Percentiles rank a stretch among this genome's conserved stretches.
Evolutionary conservation across 2,329 filamentous ascomycete genomes (phyloP).

Genomic region (Aureobasidium leucospermi): DNA sequence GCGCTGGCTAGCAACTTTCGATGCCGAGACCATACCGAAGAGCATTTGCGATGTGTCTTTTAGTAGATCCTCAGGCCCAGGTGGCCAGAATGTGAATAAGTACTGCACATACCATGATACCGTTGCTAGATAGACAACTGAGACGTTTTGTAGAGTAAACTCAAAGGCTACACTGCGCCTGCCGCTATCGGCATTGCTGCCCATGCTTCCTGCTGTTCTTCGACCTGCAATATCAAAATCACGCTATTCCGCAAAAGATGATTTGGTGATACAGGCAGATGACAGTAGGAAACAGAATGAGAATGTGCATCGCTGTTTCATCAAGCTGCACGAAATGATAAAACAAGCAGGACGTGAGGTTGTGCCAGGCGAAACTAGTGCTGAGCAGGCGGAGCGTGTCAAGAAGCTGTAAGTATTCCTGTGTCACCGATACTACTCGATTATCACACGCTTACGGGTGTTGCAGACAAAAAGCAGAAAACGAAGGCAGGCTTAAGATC

Average conservation of each 20-base stretch:
- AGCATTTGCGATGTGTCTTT: slow-evolving; percentile 53
- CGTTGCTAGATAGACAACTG: neutral
- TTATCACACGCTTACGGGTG: neutral
- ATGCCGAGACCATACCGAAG: slow-evolving; percentile 48
- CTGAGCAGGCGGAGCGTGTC: slow-evolving; percentile 48
- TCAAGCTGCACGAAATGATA: slow-evolving; percentile 50
- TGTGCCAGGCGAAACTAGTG: slow-evolving; percentile 55
- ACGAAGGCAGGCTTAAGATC: slow-evolving; percentile 48
- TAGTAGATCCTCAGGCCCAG: slow-evolving; percentile 57
- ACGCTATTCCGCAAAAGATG: slow-evolving; percentile 40
- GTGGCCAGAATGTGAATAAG: slow-evolving; percentile 65
- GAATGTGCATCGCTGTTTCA: slow-evolving; percentile 54
- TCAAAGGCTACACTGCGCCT: slow-evolving; percentile 6
- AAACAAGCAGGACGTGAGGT: slow-evolving; percentile 41
- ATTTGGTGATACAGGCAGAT: slow-evolving; percentile 56
- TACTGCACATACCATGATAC: slow-evolving; percentile 25
- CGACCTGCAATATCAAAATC: slow-evolving; percentile 36
- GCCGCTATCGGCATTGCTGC: slow-evolving; percentile 34
- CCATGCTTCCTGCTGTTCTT: slow-evolving; percentile 47
- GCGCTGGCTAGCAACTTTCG: slow-evolving; percentile 48
- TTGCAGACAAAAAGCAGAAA: slow-evolving; percentile 34
- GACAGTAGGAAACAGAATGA: slow-evolving; percentile 54
- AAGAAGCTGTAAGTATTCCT: slow-evolving; percentile 41
- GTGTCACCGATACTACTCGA: no score
- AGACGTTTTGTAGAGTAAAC: neutral